A percentile compares a stretch with the other conserved stretches of the same genome.
These are phyloP conservation scores for Backusella tarrabulga DNA, from an alignment of 192 early-diverging fungal species.

Conservation along the genomic window DNA sequence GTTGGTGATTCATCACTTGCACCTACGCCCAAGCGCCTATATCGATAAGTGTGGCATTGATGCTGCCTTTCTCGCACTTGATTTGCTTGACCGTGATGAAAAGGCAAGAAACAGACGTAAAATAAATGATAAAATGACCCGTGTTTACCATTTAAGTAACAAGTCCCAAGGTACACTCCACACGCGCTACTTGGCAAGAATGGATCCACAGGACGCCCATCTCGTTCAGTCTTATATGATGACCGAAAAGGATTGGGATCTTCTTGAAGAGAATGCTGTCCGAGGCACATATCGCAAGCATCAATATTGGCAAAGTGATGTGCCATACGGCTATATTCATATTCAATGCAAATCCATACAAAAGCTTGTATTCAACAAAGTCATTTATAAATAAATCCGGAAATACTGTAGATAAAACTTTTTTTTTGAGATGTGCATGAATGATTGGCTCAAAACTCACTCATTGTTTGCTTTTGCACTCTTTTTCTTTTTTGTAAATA, in stretches of 20 bases:
- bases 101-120: neutral
- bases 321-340: neutral
- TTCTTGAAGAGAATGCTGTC: neutral
- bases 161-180: neutral
- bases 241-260: neutral
- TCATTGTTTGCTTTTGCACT: too few species aligned
- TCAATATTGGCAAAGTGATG: neutral
- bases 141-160: neutral
- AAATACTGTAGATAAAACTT: too few species aligned
- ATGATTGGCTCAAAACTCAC: neutral
- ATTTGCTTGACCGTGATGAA: neutral
- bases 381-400: neutral
- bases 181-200: neutral
- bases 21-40: neutral
- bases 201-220: neutral
- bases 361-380: neutral
- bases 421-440: neutral
- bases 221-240: neutral
- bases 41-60: neutral
- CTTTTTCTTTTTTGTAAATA: neutral
- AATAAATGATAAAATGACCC: neutral
- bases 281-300: neutral
- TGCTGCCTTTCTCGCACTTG: neutral
- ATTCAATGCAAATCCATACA: neutral
- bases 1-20: neutral